Percentiles rank a stretch among this genome's conserved stretches.
Evolutionary conservation across 2,329 filamentous ascomycete species (phyloP).

Genomic region (Colletotrichum abscissum): DNA sequence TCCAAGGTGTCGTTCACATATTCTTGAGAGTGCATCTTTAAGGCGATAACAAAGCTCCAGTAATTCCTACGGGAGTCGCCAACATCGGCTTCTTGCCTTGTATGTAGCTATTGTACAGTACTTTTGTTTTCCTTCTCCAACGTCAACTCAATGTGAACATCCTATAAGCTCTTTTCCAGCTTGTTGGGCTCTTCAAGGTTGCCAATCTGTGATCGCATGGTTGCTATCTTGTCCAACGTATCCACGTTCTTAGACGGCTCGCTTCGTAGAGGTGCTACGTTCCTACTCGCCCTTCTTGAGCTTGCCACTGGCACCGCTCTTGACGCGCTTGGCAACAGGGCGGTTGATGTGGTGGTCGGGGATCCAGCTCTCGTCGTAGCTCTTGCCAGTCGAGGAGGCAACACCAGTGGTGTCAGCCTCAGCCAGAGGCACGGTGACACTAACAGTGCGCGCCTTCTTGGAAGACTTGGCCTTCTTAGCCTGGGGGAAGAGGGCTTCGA

Average conservation of each 20-base stretch:
- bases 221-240: slow-evolving; percentile 6
- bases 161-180: neutral
- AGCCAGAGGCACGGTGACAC: slow-evolving; percentile 70
- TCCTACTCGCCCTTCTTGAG: slow-evolving; percentile 36
- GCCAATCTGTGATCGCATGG: neutral
- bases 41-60: neutral
- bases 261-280: neutral
- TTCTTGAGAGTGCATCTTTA: neutral
- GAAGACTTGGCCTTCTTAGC: slow-evolving; percentile 74
- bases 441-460: slow-evolving; percentile 75
- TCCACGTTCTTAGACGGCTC: slow-evolving; percentile 7
- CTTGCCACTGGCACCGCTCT: slow-evolving; percentile 65
- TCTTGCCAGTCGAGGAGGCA: slow-evolving; percentile 75
- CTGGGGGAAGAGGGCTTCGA: slow-evolving; percentile 95
- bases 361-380: slow-evolving; percentile 95
- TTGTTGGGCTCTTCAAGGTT: neutral
- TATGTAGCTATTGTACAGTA: slow-evolving; percentile 29
- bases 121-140: neutral
- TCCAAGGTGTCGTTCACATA: neutral
- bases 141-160: neutral
- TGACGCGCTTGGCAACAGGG: slow-evolving; percentile 77
- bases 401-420: slow-evolving; percentile 78
- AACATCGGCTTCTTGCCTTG: neutral
- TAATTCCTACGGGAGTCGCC: neutral
- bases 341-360: slow-evolving; percentile 89